Base-by-base conservation (phyloP, 768 basidiomycete genomes). In the Pulveroboletus sp. region DNA sequence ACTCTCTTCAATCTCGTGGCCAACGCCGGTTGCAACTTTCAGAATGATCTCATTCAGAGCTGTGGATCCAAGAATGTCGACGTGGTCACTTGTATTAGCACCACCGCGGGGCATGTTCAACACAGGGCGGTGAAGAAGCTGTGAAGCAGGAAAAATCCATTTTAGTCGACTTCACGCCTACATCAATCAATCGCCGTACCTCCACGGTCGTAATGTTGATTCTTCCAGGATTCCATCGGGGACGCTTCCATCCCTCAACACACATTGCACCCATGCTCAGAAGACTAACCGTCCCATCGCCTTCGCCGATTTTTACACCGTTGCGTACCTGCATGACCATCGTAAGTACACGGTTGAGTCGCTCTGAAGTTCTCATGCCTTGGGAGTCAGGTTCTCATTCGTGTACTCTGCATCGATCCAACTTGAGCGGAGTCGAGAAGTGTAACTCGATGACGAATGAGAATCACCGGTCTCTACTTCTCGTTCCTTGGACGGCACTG, bases 221-320 rank as follows among this genome's bases (percentile, higher is more conserved):
- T n/a, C 86, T 78, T 11, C 82, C 86, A 1, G 95, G 95, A 67
- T 97, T 98, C 91, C 92, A 97, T 47, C 84, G 75, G 54, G 77
- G 77, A 49, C 83, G 75, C 67, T 88, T 89, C 95, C 94, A 96
- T 7, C 94, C 95, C 62, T 93, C 91, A 10, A 88, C 84, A 60
- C 95, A 97, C 93, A 98, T 96, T n/a, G 89, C 83, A 14, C 93
- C 95, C 46, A 93, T 74, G 57, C 88, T 90, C 31, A 94, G 61
- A 37, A 93, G 69, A 58, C 83, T 82, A 21, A 93, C 93, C 2
- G 96, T 97, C 11, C 96, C 95, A 65, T 98, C 96, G 8, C 93
- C 95, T 71, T 96, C 93, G 36, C 92, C 91, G 68, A 94, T 83
- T 57, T 87, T 89, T 46, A 97, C 90, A 10, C 94, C 94, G 54